Evolutionary conservation across 2,329 filamentous ascomycete species (phyloP).

Genomic region (Pseudocercospora musae): DNA sequence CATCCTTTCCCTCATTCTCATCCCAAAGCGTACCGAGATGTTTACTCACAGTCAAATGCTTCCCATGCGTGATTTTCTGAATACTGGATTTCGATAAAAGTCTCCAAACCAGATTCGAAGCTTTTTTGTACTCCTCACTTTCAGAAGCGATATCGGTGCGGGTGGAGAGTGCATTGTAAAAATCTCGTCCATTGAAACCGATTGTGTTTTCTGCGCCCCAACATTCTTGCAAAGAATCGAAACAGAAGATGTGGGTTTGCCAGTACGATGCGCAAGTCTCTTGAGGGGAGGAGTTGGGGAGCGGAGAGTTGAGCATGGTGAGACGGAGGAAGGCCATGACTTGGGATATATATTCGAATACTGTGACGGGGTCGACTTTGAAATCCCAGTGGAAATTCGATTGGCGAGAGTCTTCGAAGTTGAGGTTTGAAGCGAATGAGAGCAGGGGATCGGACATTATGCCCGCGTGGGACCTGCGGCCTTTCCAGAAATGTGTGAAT

Average conservation of each 20-base stretch:
- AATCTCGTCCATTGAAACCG: constrained; percentile 16
- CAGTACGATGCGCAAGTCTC: constrained; percentile 8
- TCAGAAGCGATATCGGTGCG: not conserved
- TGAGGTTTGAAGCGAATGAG: constrained; percentile 7
- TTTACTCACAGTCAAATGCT: constrained; percentile 24
- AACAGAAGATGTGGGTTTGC: constrained; percentile 15
- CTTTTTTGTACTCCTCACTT: constrained; percentile 8
- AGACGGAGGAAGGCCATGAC: constrained; percentile 18
- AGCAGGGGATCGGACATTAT: constrained; percentile 17
- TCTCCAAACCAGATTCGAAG: constrained; percentile 22
- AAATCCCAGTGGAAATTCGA: constrained; percentile 21
- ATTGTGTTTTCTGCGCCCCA: constrained; percentile 18
- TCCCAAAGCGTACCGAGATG: constrained; percentile 32
- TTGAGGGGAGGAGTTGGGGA: constrained; percentile 8
- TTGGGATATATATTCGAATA: constrained; percentile 21
- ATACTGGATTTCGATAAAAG: constrained; percentile 26
- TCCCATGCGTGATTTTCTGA: constrained; percentile 34
- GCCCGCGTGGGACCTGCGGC: constrained; percentile 10
- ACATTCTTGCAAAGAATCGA: constrained; percentile 17
- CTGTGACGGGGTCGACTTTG: constrained; percentile 8
- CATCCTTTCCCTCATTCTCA: constrained; percentile 23
- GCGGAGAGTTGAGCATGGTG: constrained; percentile 8
- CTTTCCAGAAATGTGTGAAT: constrained; percentile 13
- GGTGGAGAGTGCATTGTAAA: constrained; percentile 3
- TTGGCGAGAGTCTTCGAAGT: constrained; percentile 11